Evolutionary conservation across 208 protist genomes (phyloP).

Genomic region (Sergeia podlipaevii): DNA sequence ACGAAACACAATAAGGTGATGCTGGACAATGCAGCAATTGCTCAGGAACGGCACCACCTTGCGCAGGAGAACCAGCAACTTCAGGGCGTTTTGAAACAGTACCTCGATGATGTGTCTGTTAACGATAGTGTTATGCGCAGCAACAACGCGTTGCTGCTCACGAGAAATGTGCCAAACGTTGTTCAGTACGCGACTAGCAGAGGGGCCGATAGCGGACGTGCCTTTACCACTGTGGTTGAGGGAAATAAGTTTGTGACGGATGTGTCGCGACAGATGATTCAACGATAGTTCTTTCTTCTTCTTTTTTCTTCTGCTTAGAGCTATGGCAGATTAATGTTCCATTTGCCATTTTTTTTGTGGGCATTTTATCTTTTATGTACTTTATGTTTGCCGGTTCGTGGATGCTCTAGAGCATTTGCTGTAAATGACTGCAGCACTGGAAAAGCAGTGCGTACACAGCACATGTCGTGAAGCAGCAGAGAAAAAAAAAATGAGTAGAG

Average conservation of each 20-base stretch:
- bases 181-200: constrained; percentile 35
- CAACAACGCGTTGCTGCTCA: constrained; percentile 55
- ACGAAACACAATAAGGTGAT: constrained; percentile 95
- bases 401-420: too few relatives aligned
- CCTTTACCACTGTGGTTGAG: constrained; percentile 74
- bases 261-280: constrained; percentile 37
- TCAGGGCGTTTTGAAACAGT: constrained; percentile 90
- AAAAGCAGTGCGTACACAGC: too few relatives aligned
- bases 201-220: neutral
- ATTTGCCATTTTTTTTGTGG: neutral
- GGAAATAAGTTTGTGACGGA: constrained; percentile 79
- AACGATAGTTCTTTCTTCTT: constrained; percentile 16
- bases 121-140: constrained; percentile 88
- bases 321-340: too few relatives aligned
- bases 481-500: too few relatives aligned
- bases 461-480: too few relatives aligned
- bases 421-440: too few relatives aligned
- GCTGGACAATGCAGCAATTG: constrained; percentile 93
- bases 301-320: neutral
- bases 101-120: constrained; percentile 95
- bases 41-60: constrained; percentile 86
- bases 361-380: constrained; percentile 8
- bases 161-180: constrained; percentile 45
- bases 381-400: too few relatives aligned
- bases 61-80: constrained; percentile 89